Evolutionary conservation across 2,329 filamentous ascomycete genomes (phyloP).

Genomic region (Sarocladium brachiariae): DNA sequence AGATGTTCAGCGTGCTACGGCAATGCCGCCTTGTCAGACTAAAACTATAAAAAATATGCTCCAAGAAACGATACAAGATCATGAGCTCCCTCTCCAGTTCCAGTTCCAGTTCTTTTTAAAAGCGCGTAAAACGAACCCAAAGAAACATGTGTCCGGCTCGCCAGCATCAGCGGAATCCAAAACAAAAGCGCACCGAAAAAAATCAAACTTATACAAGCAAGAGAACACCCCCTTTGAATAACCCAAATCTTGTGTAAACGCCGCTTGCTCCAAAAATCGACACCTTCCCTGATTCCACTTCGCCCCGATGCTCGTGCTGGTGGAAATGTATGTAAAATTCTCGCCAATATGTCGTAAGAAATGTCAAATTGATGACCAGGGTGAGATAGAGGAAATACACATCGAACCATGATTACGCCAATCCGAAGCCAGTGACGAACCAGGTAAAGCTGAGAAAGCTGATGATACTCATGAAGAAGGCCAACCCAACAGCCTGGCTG

Average conservation of each 20-base stretch:
- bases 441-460: conserved; percentile 57
- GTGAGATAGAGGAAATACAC: not conserved
- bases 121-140: not conserved
- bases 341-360: not conserved
- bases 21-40: not conserved
- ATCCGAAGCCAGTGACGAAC: conserved; percentile 50
- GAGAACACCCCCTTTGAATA: not conserved
- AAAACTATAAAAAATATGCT: conserved; percentile 2
- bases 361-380: not conserved
- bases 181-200: not conserved
- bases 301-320: not conserved
- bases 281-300: not conserved
- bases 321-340: not conserved
- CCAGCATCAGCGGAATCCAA: not conserved
- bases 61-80: not conserved
- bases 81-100: not conserved
- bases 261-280: not conserved
- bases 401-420: conserved; percentile 20
- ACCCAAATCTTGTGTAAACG: not conserved
- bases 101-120: not conserved
- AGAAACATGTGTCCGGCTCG: not conserved
- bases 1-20: not conserved
- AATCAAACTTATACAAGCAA: not conserved
- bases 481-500: conserved; percentile 40
- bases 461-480: conserved; percentile 45